Evolutionary conservation across 2,329 filamentous ascomycete species (phyloP).

Genomic region (Alternaria viburni): DNA sequence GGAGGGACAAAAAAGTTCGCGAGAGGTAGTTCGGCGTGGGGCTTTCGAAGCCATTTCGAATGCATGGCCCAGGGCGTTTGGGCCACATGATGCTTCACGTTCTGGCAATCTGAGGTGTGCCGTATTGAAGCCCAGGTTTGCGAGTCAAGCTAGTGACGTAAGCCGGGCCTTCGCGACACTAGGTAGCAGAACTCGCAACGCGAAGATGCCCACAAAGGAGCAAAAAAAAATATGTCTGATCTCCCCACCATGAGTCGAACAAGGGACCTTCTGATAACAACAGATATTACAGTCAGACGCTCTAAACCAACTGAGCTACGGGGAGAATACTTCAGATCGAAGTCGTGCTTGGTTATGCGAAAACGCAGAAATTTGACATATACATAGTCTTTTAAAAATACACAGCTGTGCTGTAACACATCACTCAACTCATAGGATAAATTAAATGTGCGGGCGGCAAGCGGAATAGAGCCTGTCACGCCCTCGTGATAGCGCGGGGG

Average conservation of each 20-base stretch:
- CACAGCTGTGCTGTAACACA: too few species aligned
- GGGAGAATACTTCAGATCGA: constrained; percentile 19
- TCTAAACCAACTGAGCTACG: constrained; percentile 45
- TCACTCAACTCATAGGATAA: too few species aligned
- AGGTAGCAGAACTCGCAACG: neutral
- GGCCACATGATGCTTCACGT: neutral
- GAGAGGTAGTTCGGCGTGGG: neutral
- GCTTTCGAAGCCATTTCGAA: constrained; percentile 5
- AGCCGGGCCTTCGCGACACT: neutral
- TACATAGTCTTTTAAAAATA: too few species aligned
- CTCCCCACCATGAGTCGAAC: constrained; percentile 43
- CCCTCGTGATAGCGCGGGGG: too few species aligned
- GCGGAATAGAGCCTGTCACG: too few species aligned
- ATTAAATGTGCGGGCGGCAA: too few species aligned
- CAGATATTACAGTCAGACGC: constrained; percentile 45
- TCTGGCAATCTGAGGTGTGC: neutral
- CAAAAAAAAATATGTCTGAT: constrained; percentile 19
- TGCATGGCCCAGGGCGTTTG: neutral
- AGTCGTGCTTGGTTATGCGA: constrained; percentile 15
- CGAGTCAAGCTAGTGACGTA: constrained; percentile 2
- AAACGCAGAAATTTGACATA: rapidly evolving
- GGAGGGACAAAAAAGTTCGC: constrained; percentile 23
- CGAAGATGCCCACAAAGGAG: neutral
- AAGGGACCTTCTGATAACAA: constrained; percentile 44
- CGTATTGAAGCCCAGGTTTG: neutral